phyloP scores from a whole-genome alignment of 148 eudicot species.

The Vaccinium vitisidaea region DNA sequence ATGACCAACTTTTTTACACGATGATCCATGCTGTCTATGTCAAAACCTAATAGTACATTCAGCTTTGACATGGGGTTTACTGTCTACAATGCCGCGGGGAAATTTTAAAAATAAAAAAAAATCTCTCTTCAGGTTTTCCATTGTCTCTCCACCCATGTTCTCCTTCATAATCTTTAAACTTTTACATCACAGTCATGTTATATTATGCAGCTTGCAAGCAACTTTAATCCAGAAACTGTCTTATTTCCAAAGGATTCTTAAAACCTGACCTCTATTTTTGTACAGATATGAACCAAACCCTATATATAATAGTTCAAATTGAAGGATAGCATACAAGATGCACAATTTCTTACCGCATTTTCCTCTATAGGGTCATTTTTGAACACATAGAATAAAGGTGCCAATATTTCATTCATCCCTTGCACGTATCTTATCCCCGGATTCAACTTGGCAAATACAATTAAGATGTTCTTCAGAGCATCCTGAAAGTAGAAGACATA shows the following conservation, averaged over 20 bases:
- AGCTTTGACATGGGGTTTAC: background rate
- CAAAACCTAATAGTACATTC: background rate
- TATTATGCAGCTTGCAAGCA: background rate
- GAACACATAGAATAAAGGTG: conserved; percentile 86
- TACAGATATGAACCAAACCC: background rate
- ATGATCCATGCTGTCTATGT: background rate
- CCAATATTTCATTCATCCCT: conserved; percentile 99
- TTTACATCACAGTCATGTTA: background rate
- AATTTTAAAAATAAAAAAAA: background rate
- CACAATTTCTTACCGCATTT: conserved; percentile 55
- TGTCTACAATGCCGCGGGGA: background rate
- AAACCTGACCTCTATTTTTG: background rate
- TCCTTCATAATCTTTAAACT: background rate
- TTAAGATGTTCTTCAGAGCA: conserved; percentile 69
- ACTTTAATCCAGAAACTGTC: background rate
- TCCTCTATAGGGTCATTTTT: conserved; percentile 86
- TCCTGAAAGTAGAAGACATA: conserved; percentile 52
- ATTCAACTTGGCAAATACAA: conserved; percentile 92
- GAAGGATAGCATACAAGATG: background rate
- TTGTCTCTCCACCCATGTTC: background rate
- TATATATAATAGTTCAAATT: background rate
- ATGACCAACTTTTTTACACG: conserved; percentile 4
- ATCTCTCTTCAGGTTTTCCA: background rate
- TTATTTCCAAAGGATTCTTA: background rate
- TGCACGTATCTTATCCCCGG: conserved; percentile 99